These are phyloP conservation scores for Hypholoma fasciculare DNA, from an alignment of 768 basidiomycete genomes.

Conservation along the genomic window DNA sequence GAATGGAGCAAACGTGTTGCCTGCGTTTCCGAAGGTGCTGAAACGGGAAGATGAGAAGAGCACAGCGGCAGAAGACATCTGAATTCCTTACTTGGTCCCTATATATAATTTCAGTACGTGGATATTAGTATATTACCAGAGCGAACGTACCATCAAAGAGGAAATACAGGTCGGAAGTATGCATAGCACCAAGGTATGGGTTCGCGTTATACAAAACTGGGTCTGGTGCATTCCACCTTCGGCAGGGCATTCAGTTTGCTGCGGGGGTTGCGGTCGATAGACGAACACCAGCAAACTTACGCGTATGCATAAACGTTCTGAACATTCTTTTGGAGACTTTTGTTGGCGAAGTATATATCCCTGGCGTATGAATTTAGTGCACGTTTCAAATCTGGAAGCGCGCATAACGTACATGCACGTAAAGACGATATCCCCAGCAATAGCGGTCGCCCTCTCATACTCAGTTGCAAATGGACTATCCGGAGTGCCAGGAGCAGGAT, in stretches of 20 bases:
- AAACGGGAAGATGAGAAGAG: background rate
- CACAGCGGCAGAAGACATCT: background rate
- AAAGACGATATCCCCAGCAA: constrained; percentile 42
- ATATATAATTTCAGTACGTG: background rate
- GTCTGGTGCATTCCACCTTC: constrained; percentile 45
- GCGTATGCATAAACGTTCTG: constrained; percentile 35
- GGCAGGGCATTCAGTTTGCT: background rate
- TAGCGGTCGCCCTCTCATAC: constrained; percentile 39
- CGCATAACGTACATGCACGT: constrained; percentile 38
- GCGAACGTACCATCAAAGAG: constrained; percentile 37
- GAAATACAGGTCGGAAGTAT: constrained; percentile 44
- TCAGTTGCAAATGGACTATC: constrained; percentile 39
- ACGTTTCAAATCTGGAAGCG: background rate
- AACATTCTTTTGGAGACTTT: constrained; percentile 24
- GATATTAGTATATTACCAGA: background rate
- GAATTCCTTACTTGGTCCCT: constrained; percentile 29
- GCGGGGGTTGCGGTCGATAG: too few relatives aligned
- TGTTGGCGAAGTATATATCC: constrained; percentile 40
- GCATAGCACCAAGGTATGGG: constrained; percentile 40
- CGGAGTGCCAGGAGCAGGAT: constrained; percentile 32
- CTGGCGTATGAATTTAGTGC: constrained; percentile 19
- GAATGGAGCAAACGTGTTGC: constrained; percentile 35
- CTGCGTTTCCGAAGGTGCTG: constrained; percentile 31
- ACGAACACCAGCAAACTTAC: constrained; percentile 16
- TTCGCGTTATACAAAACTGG: constrained; percentile 33